Conservation (phyloP, 2,329 filamentous ascomycete species). For the Aspergillus sp. region DNA sequence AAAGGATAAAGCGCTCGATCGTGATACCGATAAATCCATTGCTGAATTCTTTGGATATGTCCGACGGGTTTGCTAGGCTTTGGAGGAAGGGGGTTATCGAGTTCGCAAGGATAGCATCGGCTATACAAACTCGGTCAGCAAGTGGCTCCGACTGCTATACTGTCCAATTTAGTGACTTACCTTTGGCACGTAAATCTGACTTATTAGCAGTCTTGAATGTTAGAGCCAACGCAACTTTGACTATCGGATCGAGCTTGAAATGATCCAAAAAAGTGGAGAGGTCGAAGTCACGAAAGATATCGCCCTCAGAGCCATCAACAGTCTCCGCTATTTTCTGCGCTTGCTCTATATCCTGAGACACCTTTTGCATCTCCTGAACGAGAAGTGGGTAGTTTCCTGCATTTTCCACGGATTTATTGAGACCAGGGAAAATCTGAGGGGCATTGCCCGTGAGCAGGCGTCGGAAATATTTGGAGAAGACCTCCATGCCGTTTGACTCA, state of each 20-base stretch:
- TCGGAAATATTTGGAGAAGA: conserved; percentile 93
- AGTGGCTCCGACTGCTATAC: not conserved
- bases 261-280: conserved; percentile 94
- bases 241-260: conserved; percentile 87
- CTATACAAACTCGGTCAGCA: conserved; percentile 51
- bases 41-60: conserved; percentile 68
- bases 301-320: conserved; percentile 86
- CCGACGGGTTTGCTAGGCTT: conserved; percentile 69
- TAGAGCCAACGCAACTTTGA: conserved; percentile 84
- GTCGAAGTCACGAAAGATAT: conserved; percentile 95
- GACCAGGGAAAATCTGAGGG: conserved; percentile 82
- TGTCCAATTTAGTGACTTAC: conserved; percentile 53
- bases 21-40: conserved; percentile 76
- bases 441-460: conserved; percentile 91
- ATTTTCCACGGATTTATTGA: conserved; percentile 73
- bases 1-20: conserved; percentile 83
- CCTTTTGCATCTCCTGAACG: conserved; percentile 81
- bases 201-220: conserved; percentile 85
- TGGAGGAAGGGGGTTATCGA: conserved; percentile 79
- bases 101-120: conserved; percentile 84
- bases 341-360: conserved; percentile 78
- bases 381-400: conserved; percentile 84
- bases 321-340: conserved; percentile 91
- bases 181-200: conserved; percentile 84
- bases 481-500: conserved; percentile 98